phyloP scores from a whole-genome alignment of 345 rosid genomes.

The Lepidium sativum region DNA sequence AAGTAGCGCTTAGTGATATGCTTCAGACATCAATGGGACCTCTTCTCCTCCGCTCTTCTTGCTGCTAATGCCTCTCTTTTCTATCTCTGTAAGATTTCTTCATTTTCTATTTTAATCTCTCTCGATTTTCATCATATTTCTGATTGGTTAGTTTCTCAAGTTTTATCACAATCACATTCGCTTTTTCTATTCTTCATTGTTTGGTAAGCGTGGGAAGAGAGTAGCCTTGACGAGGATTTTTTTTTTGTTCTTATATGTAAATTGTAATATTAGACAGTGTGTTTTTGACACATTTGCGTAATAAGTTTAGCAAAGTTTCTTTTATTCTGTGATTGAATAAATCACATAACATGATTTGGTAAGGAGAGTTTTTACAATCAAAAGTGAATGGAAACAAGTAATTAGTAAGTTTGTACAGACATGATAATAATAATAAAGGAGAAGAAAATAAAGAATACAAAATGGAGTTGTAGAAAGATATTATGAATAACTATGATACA shows the following conservation, averaged over 20 bases:
- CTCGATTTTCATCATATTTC: slow-evolving; percentile 1
- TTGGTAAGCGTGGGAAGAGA: slow-evolving; percentile 16
- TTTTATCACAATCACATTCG: background rate
- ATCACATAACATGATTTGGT: background rate
- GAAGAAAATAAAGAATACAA: background rate
- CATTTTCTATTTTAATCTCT: background rate
- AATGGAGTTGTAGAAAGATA: background rate
- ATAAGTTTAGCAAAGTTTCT: background rate
- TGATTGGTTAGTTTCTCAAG: slow-evolving; percentile 3
- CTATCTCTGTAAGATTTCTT: slow-evolving; percentile 26
- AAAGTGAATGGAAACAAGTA: background rate
- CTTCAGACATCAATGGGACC: slow-evolving; percentile 78
- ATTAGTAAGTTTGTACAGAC: background rate
- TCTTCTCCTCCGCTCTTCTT: slow-evolving; percentile 59
- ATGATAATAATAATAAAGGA: background rate
- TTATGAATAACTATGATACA: background rate
- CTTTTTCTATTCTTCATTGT: slow-evolving; percentile 8
- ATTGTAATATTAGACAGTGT: slow-evolving; percentile 23
- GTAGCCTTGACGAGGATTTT: slow-evolving; percentile 17
- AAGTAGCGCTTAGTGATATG: slow-evolving; percentile 86
- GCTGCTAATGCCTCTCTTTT: slow-evolving; percentile 33
- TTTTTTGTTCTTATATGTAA: slow-evolving; percentile 6
- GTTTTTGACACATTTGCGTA: slow-evolving; percentile 3
- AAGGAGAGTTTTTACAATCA: background rate
- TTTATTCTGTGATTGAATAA: background rate